Evolutionary conservation across 2,329 filamentous ascomycete species (phyloP), one percentile per base, ranked within the genome.

Genomic region (Talaromyces sp.): DNA sequence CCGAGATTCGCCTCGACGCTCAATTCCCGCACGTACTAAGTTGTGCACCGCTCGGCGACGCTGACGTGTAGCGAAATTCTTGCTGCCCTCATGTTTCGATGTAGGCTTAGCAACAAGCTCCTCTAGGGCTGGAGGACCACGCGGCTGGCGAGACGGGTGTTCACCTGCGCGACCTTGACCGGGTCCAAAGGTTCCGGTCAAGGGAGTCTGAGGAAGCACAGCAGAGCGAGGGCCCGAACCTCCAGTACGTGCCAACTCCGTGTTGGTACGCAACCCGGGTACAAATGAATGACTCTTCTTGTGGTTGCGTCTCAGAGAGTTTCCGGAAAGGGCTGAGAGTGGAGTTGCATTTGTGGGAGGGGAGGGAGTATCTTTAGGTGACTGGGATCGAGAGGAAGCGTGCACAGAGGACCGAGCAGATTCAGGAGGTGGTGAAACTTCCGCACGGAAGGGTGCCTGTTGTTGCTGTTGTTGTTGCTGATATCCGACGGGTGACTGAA

Each of bases 61-160:
- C 73, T 96, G 93, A 67, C 95, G 93, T 64, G 93, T 89, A 11
- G 91, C 90, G 80, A 99, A 99, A 82, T 99, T 99, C 87, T 97
- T 83, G 87, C 94, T 97, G 27, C 94, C 95, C 77, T 98, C 94
- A 69, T 94, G 87, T 81, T 93, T 97, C 70, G 92, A 89, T 9
- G 94, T 98, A 1, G 95, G 95, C 80, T 93, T 95, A 22, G 89
- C 86, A 73, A 90, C 87, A 66, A 99, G 87, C 80, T 99, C 95
- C 70, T 99, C 95, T 60, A 98, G 85, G 14, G 91, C 88, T 14
- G 95, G 95, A 27, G 95, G 95, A 5, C 93, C 93, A 69, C 93
- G 92, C 61, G 95, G 95, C 79, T 99, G 95, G 66, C 95, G 93
- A 61, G 92, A 82, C 9, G 95, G 95, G 75, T 99, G 95, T 80